phyloP scores from a whole-genome alignment of 345 rosid genomes.

The Tarenaya hassleriana region DNA sequence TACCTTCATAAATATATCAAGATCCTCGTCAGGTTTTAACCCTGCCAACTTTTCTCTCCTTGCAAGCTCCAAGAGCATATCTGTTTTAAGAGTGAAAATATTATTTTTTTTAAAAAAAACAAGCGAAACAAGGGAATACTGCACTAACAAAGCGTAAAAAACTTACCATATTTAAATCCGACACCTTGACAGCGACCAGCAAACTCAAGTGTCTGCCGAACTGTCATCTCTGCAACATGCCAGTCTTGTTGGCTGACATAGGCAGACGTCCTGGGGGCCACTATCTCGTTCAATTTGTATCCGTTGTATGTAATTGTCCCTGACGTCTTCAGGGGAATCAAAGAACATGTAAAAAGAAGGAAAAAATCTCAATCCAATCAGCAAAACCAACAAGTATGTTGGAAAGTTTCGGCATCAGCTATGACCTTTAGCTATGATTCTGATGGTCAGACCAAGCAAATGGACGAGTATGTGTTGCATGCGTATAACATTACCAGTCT shows the following conservation, averaged over 20 bases:
- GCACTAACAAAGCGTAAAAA: constrained; percentile 7
- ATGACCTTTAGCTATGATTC: neutral
- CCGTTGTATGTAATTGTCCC: constrained; percentile 85
- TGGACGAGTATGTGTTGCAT: neutral
- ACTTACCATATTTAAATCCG: constrained; percentile 85
- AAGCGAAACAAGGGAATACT: constrained; percentile 7
- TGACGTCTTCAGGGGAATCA: constrained; percentile 44
- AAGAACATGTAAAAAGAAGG: constrained; percentile 16
- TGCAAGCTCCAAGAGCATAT: constrained; percentile 89
- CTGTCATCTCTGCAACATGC: constrained; percentile 97
- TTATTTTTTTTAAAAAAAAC: constrained; percentile 31
- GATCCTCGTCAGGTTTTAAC: constrained; percentile 96
- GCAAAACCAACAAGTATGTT: neutral
- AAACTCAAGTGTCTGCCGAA: constrained; percentile 78
- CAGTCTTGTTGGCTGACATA: constrained; percentile 94
- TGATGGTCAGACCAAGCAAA: neutral
- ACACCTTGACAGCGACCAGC: constrained; percentile 96
- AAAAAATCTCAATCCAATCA: constrained; percentile 12
- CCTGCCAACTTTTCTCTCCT: constrained; percentile 90
- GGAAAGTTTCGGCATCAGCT: neutral
- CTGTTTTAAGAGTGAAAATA: constrained; percentile 31
- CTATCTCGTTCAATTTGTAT: constrained; percentile 65
- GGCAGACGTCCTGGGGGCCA: constrained; percentile 83
- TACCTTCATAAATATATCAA: constrained; percentile 98
- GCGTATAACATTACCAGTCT: neutral